Base-by-base conservation (phyloP, 1,284 basidiomycete genomes). In the Malassezia psittaci region DNA sequence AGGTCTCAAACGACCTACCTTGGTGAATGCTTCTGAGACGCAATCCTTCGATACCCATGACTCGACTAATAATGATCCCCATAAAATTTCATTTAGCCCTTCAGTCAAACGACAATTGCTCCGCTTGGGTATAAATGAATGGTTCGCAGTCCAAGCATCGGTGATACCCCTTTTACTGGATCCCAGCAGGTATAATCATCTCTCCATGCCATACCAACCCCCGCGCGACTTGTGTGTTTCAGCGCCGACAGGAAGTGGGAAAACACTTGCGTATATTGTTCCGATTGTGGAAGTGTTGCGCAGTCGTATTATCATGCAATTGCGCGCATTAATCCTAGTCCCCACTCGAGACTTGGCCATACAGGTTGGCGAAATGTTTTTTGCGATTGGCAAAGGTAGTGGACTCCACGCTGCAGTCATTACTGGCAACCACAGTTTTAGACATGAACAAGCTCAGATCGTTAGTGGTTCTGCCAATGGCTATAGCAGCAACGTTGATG, bases 161-260 rank as follows among this genome's bases (percentile, higher is more conserved):
- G 80, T 90, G 8, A 77, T 93, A 1, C 88, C 89, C 0, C 83
- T 87, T 63, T 78, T 94, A 3, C 79, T 90, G 16, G 37, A 42
- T 41, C 18, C 5, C 11, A 12, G 29, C n/a, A 19, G 38, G n/a
- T 12, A 39, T 7, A 43, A 44, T 15, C 19, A 29, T 10, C 77
- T 94, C 3, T 89, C 90, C 67, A 79, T 82, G 13, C 85, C 87
- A 0, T 85, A 83, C 64, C 75, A 82, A 50, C 80, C 82, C 24
- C 85, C 85, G 21, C 80, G 81, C 39, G 94, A 99, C 75, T 80
- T 91, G 9, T 93, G 91, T 66, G 87, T 94, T n/a, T 94, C 90
- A 5, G 94, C 94, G 1, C 94, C 94, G 0, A 98, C 93, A 0
- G 93, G 93, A 33, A 91, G 88, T 64, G 93, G 93, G 0, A 98